Conservation (phyloP, 1,284 basidiomycete genomes). For the Macrocybe sp. region DNA sequence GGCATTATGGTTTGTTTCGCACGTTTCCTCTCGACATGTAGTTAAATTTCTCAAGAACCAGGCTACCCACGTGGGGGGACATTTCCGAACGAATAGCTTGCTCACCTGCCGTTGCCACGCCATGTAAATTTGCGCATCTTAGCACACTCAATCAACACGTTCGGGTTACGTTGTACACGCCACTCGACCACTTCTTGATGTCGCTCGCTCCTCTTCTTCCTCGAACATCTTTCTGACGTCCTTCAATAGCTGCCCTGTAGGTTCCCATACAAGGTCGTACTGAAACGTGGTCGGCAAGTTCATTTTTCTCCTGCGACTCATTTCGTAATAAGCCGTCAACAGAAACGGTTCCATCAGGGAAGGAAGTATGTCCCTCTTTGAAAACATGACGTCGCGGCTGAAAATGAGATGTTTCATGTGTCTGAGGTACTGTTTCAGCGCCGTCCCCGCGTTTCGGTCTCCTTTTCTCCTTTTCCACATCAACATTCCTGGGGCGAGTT, state of each 20-base stretch:
- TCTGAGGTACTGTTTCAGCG: conserved; percentile 9
- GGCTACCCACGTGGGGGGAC: too few species aligned
- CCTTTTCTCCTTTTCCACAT: conserved; percentile 13
- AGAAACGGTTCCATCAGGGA: conserved; percentile 18
- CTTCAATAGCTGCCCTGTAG: conserved; percentile 9
- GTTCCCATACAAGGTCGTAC: conserved; percentile 15
- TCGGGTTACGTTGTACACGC: too few species aligned
- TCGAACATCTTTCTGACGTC: conserved; percentile 8
- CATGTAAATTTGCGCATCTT: too few species aligned
- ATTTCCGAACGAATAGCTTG: too few species aligned
- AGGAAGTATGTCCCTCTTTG: conserved; percentile 11
- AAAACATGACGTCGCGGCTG: conserved; percentile 14
- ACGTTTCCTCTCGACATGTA: too few species aligned
- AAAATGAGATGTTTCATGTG: conserved; percentile 13
- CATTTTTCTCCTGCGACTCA: conserved; percentile 15
- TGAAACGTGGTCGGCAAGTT: conserved; percentile 16
- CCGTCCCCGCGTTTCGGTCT: conserved; percentile 1
- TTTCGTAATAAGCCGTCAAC: conserved; percentile 16
- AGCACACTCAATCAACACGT: too few species aligned
- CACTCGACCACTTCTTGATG: too few species aligned
- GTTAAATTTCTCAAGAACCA: too few species aligned
- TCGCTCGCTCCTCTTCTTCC: not conserved
- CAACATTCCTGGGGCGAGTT: conserved; percentile 16
- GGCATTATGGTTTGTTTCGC: too few species aligned
- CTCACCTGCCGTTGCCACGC: too few species aligned